phyloP scores from a whole-genome alignment of 306 rosid genomes.

The Sesbania bispinosa region DNA sequence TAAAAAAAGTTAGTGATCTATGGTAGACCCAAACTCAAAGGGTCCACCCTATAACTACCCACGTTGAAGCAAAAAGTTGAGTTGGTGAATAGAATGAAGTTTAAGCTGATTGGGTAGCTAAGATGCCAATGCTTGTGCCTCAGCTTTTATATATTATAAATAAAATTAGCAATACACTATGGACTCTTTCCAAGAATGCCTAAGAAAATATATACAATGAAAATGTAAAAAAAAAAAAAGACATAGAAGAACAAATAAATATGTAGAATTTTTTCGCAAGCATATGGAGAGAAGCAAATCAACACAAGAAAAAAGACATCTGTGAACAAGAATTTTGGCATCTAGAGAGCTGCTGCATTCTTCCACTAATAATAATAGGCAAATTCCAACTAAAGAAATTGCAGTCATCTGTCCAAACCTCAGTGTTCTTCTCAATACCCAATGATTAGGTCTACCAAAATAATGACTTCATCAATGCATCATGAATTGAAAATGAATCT shows the following conservation, averaged over 20 bases:
- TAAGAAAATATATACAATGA: constrained; percentile 20
- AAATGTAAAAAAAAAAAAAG: constrained; percentile 12
- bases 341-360: not conserved
- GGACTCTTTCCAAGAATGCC: not conserved
- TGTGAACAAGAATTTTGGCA: constrained; percentile 16
- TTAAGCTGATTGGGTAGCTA: too few relatives aligned
- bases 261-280: constrained; percentile 37
- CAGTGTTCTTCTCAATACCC: not conserved
- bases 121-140: too few relatives aligned
- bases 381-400: constrained; percentile 21
- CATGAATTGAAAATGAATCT: constrained; percentile 29
- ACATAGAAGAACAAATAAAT: constrained; percentile 26
- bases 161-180: not conserved
- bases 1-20: too few relatives aligned
- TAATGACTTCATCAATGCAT: not conserved
- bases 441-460: not conserved
- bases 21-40: too few relatives aligned
- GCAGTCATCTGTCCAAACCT: constrained; percentile 20
- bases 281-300: constrained; percentile 22
- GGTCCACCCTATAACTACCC: too few relatives aligned
- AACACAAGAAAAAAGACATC: constrained; percentile 22
- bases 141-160: too few relatives aligned
- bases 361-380: not conserved
- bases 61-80: too few relatives aligned
- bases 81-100: too few relatives aligned